Conservation (phyloP, 352 stramenopile species). For the Phytophthora cryptogea region DNA sequence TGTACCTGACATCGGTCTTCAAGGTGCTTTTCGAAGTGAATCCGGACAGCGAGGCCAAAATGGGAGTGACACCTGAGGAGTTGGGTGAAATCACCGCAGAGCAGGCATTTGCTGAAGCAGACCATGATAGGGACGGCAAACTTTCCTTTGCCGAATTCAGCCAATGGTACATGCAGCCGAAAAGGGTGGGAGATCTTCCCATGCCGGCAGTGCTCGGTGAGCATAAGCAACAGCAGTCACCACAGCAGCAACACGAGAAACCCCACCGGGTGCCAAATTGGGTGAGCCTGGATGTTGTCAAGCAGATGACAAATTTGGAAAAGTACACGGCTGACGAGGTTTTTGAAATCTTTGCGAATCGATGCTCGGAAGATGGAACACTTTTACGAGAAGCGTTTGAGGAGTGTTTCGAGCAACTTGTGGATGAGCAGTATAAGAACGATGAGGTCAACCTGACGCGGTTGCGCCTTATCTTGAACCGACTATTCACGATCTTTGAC, state of each 20-base stretch:
- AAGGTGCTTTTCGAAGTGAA: constrained; percentile 89
- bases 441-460: constrained; percentile 67
- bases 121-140: constrained; percentile 74
- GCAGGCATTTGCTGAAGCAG: constrained; percentile 81
- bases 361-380: constrained; percentile 76
- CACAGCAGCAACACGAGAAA: constrained; percentile 25
- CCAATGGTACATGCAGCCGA: constrained; percentile 73
- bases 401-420: constrained; percentile 83
- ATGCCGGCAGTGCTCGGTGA: constrained; percentile 26
- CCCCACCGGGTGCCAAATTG: constrained; percentile 45
- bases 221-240: constrained; percentile 12
- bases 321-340: constrained; percentile 83
- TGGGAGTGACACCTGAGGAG: constrained; percentile 74
- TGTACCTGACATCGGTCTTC: constrained; percentile 87
- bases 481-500: constrained; percentile 86
- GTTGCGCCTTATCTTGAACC: constrained; percentile 72
- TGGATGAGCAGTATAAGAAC: constrained; percentile 79
- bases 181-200: constrained; percentile 25
- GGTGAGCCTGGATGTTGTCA: constrained; percentile 80
- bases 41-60: constrained; percentile 53
- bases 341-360: constrained; percentile 87
- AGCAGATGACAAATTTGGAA: constrained; percentile 85
- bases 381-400: constrained; percentile 85
- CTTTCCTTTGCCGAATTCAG: constrained; percentile 88
- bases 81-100: constrained; percentile 77